These are phyloP conservation scores for Phytophthora cryptogea DNA, from an alignment of 352 stramenopile genomes.

Conservation along the genomic window DNA sequence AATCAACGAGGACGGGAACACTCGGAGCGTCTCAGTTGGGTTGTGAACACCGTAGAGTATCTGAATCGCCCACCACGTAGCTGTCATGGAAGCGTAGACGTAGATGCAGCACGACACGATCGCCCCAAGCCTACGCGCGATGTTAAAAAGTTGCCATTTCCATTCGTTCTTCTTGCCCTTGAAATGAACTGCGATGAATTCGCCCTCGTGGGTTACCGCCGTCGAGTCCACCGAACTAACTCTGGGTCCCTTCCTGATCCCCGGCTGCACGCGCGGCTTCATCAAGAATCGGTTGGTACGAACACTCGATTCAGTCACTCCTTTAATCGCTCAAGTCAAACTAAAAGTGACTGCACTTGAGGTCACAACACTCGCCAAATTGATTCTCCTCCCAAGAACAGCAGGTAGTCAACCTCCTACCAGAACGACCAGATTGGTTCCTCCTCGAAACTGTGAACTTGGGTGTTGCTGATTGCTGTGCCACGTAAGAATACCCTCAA, in stretches of 20 bases:
- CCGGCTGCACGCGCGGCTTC: conserved; percentile 10
- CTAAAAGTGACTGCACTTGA: background rate
- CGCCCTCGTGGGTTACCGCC: conserved; percentile 10
- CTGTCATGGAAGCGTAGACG: conserved; percentile 33
- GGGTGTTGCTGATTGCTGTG: too few relatives aligned
- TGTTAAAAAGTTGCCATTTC: conserved; percentile 30
- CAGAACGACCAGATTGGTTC: background rate
- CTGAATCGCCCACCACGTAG: conserved; percentile 22
- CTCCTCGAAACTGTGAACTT: background rate
- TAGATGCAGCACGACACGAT: conserved; percentile 30
- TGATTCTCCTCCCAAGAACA: too few relatives aligned
- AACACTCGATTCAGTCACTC: background rate
- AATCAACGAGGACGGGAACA: conserved; percentile 27
- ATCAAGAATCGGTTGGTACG: background rate
- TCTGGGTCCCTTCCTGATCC: conserved; percentile 7
- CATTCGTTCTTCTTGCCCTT: conserved; percentile 18
- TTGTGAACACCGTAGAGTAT: conserved; percentile 25
- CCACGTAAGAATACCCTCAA: background rate
- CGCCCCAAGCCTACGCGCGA: conserved; percentile 21
- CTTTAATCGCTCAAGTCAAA: conserved; percentile 4
- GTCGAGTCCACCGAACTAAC: conserved; percentile 18
- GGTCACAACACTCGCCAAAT: too few relatives aligned
- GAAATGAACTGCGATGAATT: conserved; percentile 12
- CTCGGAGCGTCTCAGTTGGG: conserved; percentile 11
- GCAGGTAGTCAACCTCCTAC: background rate